A percentile compares a stretch with the other conserved stretches of the same genome.
These are phyloP conservation scores for Tulasnella sp. DNA, from an alignment of 768 basidiomycete species.

Conservation along the genomic window DNA sequence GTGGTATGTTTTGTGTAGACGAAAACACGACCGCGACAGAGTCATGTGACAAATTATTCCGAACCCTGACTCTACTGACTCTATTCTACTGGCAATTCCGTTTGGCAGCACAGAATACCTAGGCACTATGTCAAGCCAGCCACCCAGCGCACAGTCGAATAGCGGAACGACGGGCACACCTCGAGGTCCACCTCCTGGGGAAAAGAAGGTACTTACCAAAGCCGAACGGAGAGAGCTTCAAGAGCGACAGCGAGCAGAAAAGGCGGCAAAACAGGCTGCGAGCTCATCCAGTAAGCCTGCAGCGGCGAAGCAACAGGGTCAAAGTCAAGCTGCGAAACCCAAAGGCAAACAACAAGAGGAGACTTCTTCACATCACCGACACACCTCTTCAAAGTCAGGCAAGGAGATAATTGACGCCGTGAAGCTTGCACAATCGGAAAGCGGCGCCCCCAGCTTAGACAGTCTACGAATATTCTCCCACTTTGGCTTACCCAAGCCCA, in stretches of 20 bases:
- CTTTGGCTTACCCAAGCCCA: slow-evolving; percentile 55
- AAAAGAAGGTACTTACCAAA: slow-evolving; percentile 60
- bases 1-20: background rate
- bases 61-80: background rate
- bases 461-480: slow-evolving; percentile 70
- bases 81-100: background rate
- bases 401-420: background rate
- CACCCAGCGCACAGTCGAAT: background rate
- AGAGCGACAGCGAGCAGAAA: slow-evolving; percentile 70
- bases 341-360: background rate
- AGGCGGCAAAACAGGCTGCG: slow-evolving; percentile 37
- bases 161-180: slow-evolving; percentile 2
- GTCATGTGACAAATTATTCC: background rate
- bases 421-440: slow-evolving; percentile 22
- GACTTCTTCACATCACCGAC: background rate
- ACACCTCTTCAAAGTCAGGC: slow-evolving; percentile 13
- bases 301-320: background rate
- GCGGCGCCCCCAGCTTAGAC: slow-evolving; percentile 7
- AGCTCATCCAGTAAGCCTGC: background rate
- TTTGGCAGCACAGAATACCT: background rate
- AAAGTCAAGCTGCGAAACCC: background rate
- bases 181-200: slow-evolving; percentile 12
- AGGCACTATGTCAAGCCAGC: background rate
- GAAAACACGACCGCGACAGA: background rate
- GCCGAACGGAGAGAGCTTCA: slow-evolving; percentile 68